phyloP scores from a whole-genome alignment of 495 filamentous ascomycete genomes.

The Lasiosphaeria ovina region DNA sequence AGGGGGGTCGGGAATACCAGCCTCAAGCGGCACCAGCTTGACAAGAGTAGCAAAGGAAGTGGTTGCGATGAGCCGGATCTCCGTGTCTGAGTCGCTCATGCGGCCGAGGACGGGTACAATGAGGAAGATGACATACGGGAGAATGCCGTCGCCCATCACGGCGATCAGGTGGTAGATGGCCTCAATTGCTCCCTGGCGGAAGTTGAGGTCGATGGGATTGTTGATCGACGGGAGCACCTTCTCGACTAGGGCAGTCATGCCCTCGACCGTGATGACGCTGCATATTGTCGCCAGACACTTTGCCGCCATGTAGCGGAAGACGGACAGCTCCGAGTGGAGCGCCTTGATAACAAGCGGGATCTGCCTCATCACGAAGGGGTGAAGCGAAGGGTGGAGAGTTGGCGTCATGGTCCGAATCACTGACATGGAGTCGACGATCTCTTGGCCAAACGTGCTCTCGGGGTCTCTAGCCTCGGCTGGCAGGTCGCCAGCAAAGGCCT shows the following conservation, averaged over 20 bases:
- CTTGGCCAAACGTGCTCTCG: conserved; percentile 74
- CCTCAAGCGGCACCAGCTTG: conserved; percentile 97
- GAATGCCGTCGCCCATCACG: conserved; percentile 94
- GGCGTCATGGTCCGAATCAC: conserved; percentile 86
- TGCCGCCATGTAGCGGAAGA: conserved; percentile 93
- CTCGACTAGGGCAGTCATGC: conserved; percentile 94
- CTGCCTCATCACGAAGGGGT: conserved; percentile 74
- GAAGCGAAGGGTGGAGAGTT: conserved; percentile 69
- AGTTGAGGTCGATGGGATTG: conserved; percentile 78
- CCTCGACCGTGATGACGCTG: conserved; percentile 89
- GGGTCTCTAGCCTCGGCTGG: conserved; percentile 67
- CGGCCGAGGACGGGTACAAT: conserved; percentile 96
- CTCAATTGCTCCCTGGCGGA: conserved; percentile 91
- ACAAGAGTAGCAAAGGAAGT: conserved; percentile 96
- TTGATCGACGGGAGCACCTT: conserved; percentile 86
- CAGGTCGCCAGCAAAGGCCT: conserved; percentile 70
- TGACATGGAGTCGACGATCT: conserved; percentile 89
- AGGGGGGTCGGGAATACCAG: conserved; percentile 93
- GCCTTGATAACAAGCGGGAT: conserved; percentile 86
- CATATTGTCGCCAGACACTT: conserved; percentile 97
- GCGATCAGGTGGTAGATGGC: conserved; percentile 93
- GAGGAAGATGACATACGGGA: conserved; percentile 98
- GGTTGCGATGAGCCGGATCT: conserved; percentile 89
- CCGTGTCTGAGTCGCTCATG: conserved; percentile 99
- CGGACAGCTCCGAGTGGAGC: conserved; percentile 78